A percentile compares a stretch with the other conserved stretches of the same genome.
These are phyloP conservation scores for Ophiostoma australiae DNA, from an alignment of 2,329 filamentous ascomycete species.

Conservation along the genomic window DNA sequence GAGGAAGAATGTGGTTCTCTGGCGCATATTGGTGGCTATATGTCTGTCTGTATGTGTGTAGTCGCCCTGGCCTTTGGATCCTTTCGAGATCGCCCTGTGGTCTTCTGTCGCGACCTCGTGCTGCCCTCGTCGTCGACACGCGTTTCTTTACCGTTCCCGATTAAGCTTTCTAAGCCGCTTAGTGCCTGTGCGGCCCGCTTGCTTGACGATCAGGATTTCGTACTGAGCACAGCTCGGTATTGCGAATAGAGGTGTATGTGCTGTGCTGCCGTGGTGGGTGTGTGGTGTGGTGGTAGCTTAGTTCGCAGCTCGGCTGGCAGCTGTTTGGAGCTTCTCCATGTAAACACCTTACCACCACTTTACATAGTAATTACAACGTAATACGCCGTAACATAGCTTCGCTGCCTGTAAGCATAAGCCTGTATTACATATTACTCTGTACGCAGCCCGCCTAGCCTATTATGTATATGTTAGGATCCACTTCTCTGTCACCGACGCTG, in stretches of 20 bases:
- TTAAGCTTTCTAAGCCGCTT: conserved; percentile 18
- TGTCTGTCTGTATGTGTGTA: background rate
- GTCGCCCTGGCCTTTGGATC: background rate
- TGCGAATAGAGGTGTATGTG: background rate
- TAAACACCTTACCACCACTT: background rate
- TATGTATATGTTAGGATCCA: background rate
- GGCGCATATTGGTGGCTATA: conserved; percentile 53
- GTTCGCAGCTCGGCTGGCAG: background rate
- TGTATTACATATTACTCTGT: background rate
- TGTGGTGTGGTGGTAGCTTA: background rate
- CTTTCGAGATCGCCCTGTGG: background rate
- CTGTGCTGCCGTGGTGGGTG: background rate
- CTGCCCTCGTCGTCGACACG: conserved; percentile 1
- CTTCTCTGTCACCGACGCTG: conserved; percentile 8
- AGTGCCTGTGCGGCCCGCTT: conserved; percentile 19
- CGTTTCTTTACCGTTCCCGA: conserved; percentile 16
- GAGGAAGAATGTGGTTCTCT: conserved; percentile 75
- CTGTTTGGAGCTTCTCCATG: conserved; percentile 2
- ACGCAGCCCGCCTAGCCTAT: background rate
- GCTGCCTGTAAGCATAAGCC: conserved; percentile 1
- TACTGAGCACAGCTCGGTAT: conserved; percentile 12
- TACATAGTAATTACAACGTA: background rate
- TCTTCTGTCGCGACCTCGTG: conserved; percentile 1
- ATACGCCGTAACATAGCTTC: background rate
- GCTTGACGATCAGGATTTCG: conserved; percentile 17